Evolutionary conservation across 148 eudicot genomes (phyloP).

Genomic region (Drosera capensis): DNA sequence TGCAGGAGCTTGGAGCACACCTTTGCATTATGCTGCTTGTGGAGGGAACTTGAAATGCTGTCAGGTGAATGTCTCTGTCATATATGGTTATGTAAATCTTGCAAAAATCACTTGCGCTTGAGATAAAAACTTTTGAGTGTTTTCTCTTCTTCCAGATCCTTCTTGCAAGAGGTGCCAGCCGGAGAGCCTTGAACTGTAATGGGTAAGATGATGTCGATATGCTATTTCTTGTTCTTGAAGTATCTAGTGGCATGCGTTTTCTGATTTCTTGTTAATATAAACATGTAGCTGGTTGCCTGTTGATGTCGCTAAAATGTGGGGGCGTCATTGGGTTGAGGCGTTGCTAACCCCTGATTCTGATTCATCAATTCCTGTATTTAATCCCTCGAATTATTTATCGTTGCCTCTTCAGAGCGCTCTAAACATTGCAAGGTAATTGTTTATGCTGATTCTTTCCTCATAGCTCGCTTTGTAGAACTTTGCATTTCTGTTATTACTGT

Average conservation of each 20-base stretch:
- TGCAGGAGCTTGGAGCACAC: slow-evolving; percentile 95
- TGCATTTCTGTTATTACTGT: too few relatives aligned
- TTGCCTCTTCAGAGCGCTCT: slow-evolving; percentile 88
- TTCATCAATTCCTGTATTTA: slow-evolving; percentile 48
- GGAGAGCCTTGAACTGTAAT: slow-evolving; percentile 82
- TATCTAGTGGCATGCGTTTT: neutral
- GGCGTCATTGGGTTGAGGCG: slow-evolving; percentile 96
- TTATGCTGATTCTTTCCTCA: too few relatives aligned
- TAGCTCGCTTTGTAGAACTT: too few relatives aligned
- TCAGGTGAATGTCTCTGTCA: slow-evolving; percentile 36
- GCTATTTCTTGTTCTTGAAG: neutral
- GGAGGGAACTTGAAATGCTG: slow-evolving; percentile 94
- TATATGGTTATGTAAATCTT: neutral
- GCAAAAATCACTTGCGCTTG: slow-evolving; percentile 1
- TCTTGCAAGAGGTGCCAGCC: slow-evolving; percentile 79
- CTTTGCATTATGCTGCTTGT: slow-evolving; percentile 99
- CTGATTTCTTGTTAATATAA: neutral
- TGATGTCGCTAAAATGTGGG: slow-evolving; percentile 97
- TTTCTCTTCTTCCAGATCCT: slow-evolving; percentile 46
- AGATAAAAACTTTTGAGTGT: slow-evolving; percentile 2
- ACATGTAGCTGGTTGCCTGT: slow-evolving; percentile 83
- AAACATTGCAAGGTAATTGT: slow-evolving; percentile 89
- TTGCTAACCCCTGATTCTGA: slow-evolving; percentile 67
- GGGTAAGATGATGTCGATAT: slow-evolving; percentile 35
- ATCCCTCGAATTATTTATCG: slow-evolving; percentile 69